These are phyloP conservation scores for Ophiostoma ulmi DNA, from an alignment of 2,329 filamentous ascomycete species.

Conservation along the genomic window DNA sequence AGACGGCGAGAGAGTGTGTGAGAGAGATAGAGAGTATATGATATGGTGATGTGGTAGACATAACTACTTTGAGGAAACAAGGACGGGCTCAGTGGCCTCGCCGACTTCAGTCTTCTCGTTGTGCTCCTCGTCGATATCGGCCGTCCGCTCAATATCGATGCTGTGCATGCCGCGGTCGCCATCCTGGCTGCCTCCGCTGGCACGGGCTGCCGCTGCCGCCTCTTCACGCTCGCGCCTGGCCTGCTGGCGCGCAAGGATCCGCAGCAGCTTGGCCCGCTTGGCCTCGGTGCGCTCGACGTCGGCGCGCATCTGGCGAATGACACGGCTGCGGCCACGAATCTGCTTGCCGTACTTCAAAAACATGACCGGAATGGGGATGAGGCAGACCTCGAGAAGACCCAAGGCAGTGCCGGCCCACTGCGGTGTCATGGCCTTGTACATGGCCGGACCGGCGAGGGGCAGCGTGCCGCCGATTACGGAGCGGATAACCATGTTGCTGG, in stretches of 20 bases:
- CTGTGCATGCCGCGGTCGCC: constrained; percentile 12
- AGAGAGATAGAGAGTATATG: neutral
- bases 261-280: constrained; percentile 19
- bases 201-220: constrained; percentile 4
- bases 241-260: constrained; percentile 25
- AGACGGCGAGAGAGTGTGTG: neutral
- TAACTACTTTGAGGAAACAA: neutral
- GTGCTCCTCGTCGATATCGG: constrained; percentile 14
- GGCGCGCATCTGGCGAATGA: constrained; percentile 42
- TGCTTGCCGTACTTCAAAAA: constrained; percentile 58
- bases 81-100: neutral
- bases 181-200: constrained; percentile 9
- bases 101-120: neutral
- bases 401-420: constrained; percentile 71
- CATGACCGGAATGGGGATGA: constrained; percentile 70
- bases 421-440: constrained; percentile 62
- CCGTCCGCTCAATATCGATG: constrained; percentile 21
- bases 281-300: constrained; percentile 29
- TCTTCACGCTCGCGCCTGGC: constrained; percentile 18
- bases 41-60: neutral
- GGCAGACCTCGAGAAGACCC: constrained; percentile 60
- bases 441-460: constrained; percentile 64
- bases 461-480: constrained; percentile 64
- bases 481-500: constrained; percentile 67
- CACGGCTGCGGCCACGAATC: constrained; percentile 44